Base-by-base conservation (phyloP, 2,329 filamentous ascomycete genomes). In the Colletotrichum gloeosporioides region DNA sequence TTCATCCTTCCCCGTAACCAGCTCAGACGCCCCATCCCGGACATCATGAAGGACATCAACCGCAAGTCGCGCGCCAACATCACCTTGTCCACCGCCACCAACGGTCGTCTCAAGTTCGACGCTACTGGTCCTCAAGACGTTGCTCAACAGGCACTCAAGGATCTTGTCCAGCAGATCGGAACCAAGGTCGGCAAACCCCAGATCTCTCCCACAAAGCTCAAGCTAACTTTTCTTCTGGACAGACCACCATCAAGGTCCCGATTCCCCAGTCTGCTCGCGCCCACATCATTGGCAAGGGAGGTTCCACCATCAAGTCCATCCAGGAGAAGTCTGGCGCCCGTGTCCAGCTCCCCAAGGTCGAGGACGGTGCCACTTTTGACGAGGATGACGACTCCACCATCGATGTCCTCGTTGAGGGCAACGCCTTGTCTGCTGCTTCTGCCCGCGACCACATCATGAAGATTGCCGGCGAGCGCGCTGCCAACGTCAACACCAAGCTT, bases 281-380 rank as follows among this genome's bases (percentile, higher is more conserved):
- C 69, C 94, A 96, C 85, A 96, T 99, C 85, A 99, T 99, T 83
- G 98, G 97, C 80, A 96, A 95, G 82, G 93, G 94, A 82, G 98
- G 98, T 75, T 92, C 95, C 31, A 96, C 94, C 77, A 98, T 99
- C 84, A 96, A 98, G 87, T 91, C 94, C 63, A 93, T 99, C 69
- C 95, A 96, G 86, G 95, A 96, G 84, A 94, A 94, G 85, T 97
- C 96, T 4, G 96, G 96, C 77, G 96, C 97, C 69, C 93, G 93
- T 79, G 96, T 99, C 82, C 95, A 98, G 83, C 92, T 99, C 76
- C 96, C 96, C 77, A 96, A 95, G 86, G 90, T 90, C 27, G 95
- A 98, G 57, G 93, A 95, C 29, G 88, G 86, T 69, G 83, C 85
- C 4, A 82, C 89, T 32, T 85, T 88, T 27, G 91, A 90, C 57